These are phyloP conservation scores for Fusarium burgessii DNA, from an alignment of 2,329 filamentous ascomycete species.

Conservation along the genomic window DNA sequence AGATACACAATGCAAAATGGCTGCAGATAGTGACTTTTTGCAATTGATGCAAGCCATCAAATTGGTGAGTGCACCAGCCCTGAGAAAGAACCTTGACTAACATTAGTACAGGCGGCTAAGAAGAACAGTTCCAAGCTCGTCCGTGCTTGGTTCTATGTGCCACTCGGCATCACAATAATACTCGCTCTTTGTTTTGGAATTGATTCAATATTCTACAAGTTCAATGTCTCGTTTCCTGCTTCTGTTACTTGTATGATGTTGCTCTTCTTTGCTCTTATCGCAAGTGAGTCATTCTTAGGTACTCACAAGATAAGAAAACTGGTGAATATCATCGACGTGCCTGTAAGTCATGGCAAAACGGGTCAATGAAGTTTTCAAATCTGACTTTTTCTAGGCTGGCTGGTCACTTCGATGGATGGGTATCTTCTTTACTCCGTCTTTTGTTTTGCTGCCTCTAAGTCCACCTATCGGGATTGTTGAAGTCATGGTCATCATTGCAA, in stretches of 20 bases:
- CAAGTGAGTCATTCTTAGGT: slow-evolving; percentile 61
- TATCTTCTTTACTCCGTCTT: slow-evolving; percentile 69
- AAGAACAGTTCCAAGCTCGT: slow-evolving; percentile 35
- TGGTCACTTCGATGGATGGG: slow-evolving; percentile 71
- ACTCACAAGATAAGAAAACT: slow-evolving; percentile 61
- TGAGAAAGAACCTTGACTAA: slow-evolving; percentile 15
- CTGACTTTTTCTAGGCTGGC: slow-evolving; percentile 57
- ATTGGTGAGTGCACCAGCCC: slow-evolving; percentile 25
- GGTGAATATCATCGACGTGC: slow-evolving; percentile 64
- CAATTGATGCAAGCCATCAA: slow-evolving; percentile 38
- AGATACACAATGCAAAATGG: slow-evolving; percentile 29
- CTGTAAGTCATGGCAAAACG: slow-evolving; percentile 54
- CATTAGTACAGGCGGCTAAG: slow-evolving; percentile 28
- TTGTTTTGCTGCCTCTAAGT: slow-evolving; percentile 69
- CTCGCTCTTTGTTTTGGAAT: slow-evolving; percentile 59
- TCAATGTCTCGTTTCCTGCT: slow-evolving; percentile 67
- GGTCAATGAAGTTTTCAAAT: neutral
- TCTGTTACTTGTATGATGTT: slow-evolving; percentile 69
- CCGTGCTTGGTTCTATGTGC: slow-evolving; percentile 63
- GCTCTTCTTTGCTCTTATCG: slow-evolving; percentile 63
- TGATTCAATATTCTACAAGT: slow-evolving; percentile 57
- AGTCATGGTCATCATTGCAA: slow-evolving; percentile 68
- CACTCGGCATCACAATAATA: slow-evolving; percentile 56
- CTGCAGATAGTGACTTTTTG: slow-evolving; percentile 22
- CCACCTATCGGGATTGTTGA: slow-evolving; percentile 65